These are phyloP conservation scores for Hygrophorus russula DNA, from an alignment of 768 basidiomycete genomes.

Conservation along the genomic window DNA sequence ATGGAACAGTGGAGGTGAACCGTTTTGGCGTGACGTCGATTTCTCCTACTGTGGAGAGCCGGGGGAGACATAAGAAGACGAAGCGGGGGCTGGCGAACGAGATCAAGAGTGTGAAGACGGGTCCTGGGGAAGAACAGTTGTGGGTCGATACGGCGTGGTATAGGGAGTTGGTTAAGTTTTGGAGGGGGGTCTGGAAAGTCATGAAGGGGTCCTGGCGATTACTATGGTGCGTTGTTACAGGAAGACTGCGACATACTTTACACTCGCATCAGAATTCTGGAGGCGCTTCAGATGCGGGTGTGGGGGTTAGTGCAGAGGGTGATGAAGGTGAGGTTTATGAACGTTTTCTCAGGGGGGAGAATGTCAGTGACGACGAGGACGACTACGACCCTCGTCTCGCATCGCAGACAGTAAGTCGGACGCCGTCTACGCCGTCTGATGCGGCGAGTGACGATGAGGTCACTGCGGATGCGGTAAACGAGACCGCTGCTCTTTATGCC, in stretches of 20 bases:
- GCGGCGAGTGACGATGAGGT: slow-evolving; percentile 13
- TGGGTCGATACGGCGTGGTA: slow-evolving; percentile 30
- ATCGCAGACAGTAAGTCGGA: slow-evolving; percentile 8
- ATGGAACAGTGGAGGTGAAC: slow-evolving; percentile 22
- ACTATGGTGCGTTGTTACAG: slow-evolving; percentile 7
- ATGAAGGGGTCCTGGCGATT: slow-evolving; percentile 3
- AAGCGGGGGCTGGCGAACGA: slow-evolving; percentile 39
- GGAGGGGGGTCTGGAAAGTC: slow-evolving; percentile 3
- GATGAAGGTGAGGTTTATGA: slow-evolving; percentile 32
- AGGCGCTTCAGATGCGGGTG: slow-evolving; percentile 6
- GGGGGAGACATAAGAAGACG: slow-evolving; percentile 10
- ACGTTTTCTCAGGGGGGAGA: slow-evolving; percentile 52
- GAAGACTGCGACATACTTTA: background rate
- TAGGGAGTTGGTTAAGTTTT: slow-evolving; percentile 25
- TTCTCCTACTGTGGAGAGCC: slow-evolving; percentile 11
- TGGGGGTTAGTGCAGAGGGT: slow-evolving; percentile 6
- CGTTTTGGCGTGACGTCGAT: slow-evolving; percentile 20
- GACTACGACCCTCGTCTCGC: slow-evolving; percentile 12
- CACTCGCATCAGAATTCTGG: background rate
- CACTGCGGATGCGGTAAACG: slow-evolving; percentile 18
- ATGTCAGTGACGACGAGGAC: slow-evolving; percentile 26
- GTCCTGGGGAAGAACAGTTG: slow-evolving; percentile 17
- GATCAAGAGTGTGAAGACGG: slow-evolving; percentile 23
- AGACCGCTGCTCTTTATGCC: slow-evolving; percentile 38
- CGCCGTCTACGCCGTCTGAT: slow-evolving; percentile 8